Evolutionary conservation across 148 eudicot species (phyloP), one percentile per base, ranked within the genome.

Genomic region (Chenopodium quinoa): DNA sequence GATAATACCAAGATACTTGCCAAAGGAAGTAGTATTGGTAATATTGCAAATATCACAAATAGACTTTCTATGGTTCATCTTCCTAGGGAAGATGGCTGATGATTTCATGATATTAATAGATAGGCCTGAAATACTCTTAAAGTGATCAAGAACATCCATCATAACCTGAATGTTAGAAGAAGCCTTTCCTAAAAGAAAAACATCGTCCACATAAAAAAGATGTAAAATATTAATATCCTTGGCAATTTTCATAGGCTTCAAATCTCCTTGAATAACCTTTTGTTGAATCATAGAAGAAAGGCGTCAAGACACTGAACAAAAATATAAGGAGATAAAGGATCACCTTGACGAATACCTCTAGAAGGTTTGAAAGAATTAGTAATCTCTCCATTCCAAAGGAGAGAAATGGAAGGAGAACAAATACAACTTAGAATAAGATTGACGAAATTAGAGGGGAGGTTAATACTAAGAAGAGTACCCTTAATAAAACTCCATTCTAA

Each of bases 221-320:
- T 23, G 25, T 0, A 31, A 20, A 9, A 72, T 19, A 0, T 0
- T 0, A 0, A 72, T 0, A 0, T 44, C 1, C 2, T 10, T 73
- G 2, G 4, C 2, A 7, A 73, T 5, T 0, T 25, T n/a, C 2
- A 71, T 5, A 0, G 75, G 58, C 0, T 9, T 20, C 60, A 32
- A 73, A 0, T 0, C 1, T 1, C 20, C 20, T 0, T 17, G 0
- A 34, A 6, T 0, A 5, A 71, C 75, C 2, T 40, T 20, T 5
- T 6, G 0, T 16, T 71, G 47, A 2, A 71, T 71, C 52, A 2
- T 34, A 3, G 1, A 16, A 74, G 7, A 37, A 37, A 74, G 62
- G 0, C 58, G 9, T 74, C 62, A 2, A 74, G 4, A 0, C 77
- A 74, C 0, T 50, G 19, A 1, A 74, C 62, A 29, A 74, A 74